A percentile compares a stretch with the other conserved stretches of the same genome.
Conservation (phyloP, 1,284 basidiomycete genomes). For the Ustilago sp. region DNA sequence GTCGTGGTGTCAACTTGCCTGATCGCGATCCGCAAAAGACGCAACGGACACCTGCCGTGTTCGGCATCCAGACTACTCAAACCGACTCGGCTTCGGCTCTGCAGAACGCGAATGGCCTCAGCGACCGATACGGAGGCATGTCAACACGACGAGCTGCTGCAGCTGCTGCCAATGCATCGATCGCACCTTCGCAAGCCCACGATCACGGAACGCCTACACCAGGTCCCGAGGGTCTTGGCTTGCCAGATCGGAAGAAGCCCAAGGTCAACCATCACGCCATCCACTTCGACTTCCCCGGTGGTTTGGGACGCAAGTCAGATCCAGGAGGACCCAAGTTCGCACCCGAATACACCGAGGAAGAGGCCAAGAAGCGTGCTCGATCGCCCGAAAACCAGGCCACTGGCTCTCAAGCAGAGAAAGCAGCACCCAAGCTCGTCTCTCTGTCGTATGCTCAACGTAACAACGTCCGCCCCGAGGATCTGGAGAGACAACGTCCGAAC, state of each 20-base stretch:
- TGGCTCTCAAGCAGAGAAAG: slow-evolving; percentile 37
- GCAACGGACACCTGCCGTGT: slow-evolving; percentile 74
- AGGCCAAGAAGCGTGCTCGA: slow-evolving; percentile 47
- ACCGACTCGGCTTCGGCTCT: slow-evolving; percentile 33
- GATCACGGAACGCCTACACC: slow-evolving; percentile 60
- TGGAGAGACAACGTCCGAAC: slow-evolving; percentile 65
- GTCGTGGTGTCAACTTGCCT: slow-evolving; percentile 87
- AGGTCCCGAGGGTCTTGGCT: slow-evolving; percentile 41
- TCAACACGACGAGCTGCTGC: slow-evolving; percentile 60
- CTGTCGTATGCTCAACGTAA: slow-evolving; percentile 46
- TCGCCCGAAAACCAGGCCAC: slow-evolving; percentile 52
- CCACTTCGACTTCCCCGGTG: slow-evolving; percentile 65
- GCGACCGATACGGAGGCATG: slow-evolving; percentile 48
- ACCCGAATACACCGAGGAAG: slow-evolving; percentile 48
- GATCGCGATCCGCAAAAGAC: slow-evolving; percentile 94
- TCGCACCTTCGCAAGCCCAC: slow-evolving; percentile 50
- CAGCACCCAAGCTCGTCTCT: slow-evolving; percentile 49
- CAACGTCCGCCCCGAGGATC: slow-evolving; percentile 63
- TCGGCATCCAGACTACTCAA: slow-evolving; percentile 61
- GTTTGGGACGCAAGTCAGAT: slow-evolving; percentile 58
- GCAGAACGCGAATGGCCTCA: slow-evolving; percentile 31
- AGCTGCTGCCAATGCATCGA: slow-evolving; percentile 60
- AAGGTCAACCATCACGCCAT: slow-evolving; percentile 59
- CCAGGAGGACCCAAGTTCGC: slow-evolving; percentile 54
- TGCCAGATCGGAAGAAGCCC: slow-evolving; percentile 52